Conservation (phyloP, 176 grass and related monocot species). For the Chrysopogon serrulatus region DNA sequence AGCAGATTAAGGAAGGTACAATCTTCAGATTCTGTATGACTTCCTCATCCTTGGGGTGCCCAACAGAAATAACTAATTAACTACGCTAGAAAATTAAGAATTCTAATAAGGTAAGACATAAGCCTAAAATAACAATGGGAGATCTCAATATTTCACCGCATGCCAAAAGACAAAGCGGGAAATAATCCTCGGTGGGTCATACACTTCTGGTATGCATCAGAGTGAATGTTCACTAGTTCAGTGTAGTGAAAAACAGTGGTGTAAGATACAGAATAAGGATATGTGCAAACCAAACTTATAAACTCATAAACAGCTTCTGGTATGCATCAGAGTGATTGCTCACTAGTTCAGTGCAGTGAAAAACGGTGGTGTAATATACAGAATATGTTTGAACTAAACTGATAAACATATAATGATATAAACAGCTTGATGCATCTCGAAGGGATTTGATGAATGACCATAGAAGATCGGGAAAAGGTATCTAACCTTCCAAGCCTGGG, state of each 20-base stretch:
- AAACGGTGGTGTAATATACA: neutral
- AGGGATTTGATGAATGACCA: neutral
- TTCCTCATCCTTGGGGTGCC: neutral
- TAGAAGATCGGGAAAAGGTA: constrained; percentile 8
- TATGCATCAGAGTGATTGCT: neutral
- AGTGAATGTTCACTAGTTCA: neutral
- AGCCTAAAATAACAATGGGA: neutral
- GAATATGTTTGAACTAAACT: neutral
- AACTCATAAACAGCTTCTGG: neutral
- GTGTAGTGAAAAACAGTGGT: neutral
- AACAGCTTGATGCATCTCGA: neutral
- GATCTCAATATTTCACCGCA: neutral
- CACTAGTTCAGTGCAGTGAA: neutral
- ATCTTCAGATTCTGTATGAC: neutral
- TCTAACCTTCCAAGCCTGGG: constrained; percentile 88
- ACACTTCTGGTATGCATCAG: neutral
- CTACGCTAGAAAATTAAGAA: neutral
- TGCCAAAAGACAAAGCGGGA: neutral
- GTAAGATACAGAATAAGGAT: neutral
- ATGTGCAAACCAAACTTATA: neutral
- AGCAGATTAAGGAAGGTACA: neutral
- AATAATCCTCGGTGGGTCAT: neutral
- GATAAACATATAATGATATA: constrained; percentile 2
- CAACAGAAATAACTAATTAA: neutral
- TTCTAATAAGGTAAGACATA: neutral